Evolutionary conservation across 1,284 basidiomycete genomes (phyloP).

Genomic region (Wallemia hederae): DNA sequence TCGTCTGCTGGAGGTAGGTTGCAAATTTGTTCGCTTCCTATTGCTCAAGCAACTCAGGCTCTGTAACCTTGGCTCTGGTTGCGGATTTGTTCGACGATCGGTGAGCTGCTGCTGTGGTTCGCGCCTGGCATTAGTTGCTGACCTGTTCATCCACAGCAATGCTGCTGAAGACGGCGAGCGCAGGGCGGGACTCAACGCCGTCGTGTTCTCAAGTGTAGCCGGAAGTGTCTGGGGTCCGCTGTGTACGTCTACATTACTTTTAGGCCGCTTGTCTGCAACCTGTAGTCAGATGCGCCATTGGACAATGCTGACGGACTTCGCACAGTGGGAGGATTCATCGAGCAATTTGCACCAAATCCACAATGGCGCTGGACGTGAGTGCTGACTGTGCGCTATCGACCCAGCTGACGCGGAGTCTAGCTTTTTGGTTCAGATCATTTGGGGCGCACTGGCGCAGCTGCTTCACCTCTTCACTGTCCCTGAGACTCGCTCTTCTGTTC

Average conservation of each 20-base stretch:
- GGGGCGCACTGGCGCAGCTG: not conserved
- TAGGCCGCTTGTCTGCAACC: not conserved
- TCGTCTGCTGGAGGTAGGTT: not conserved
- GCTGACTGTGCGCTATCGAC: no score
- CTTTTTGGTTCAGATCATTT: not conserved
- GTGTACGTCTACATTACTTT: no score
- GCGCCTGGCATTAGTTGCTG: no score
- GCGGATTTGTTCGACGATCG: no score
- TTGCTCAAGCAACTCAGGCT: not conserved
- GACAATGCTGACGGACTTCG: not conserved
- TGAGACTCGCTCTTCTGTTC: constrained; percentile 11
- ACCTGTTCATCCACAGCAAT: no score
- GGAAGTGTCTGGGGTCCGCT: no score
- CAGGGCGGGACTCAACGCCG: no score
- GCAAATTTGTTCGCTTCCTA: not conserved
- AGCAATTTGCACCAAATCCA: not conserved
- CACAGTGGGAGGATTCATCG: not conserved
- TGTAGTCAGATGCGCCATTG: not conserved
- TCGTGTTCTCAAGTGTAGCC: no score
- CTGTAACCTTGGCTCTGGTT: no score
- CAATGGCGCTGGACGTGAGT: not conserved
- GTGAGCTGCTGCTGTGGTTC: no score
- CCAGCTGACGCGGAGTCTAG: no score
- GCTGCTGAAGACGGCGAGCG: no score
- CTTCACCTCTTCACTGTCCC: not conserved